Conservation (phyloP, 805 yeast genomes). For the Saturnispora dispora region DNA sequence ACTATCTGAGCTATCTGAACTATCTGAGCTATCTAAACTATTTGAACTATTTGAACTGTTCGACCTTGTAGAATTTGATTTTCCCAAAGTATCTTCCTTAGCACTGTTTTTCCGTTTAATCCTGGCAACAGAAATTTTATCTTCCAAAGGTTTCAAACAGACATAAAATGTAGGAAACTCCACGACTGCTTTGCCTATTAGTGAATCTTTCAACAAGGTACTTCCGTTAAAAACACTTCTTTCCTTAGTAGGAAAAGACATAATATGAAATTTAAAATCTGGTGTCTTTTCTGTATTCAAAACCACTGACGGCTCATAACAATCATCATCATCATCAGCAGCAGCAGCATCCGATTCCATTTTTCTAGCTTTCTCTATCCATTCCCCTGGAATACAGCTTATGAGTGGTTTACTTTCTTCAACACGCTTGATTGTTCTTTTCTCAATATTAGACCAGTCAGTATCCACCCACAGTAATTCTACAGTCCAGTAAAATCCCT, state of each 20-base stretch:
- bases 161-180: constrained; percentile 71
- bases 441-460: constrained; percentile 12
- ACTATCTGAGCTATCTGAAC: constrained; percentile 1
- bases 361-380: constrained; percentile 27
- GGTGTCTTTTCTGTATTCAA: background rate
- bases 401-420: constrained; percentile 30
- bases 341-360: constrained; percentile 15
- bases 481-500: constrained; percentile 63
- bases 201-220: constrained; percentile 35
- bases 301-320: background rate
- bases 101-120: too few relatives aligned
- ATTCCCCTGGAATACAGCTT: constrained; percentile 33
- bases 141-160: constrained; percentile 16
- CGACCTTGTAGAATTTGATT: background rate
- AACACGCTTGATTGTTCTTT: constrained; percentile 30
- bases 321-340: constrained; percentile 2
- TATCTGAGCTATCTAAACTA: background rate
- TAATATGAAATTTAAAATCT: constrained; percentile 3
- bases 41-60: background rate
- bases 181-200: constrained; percentile 52
- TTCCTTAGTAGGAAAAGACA: constrained; percentile 6
- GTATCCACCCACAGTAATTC: constrained; percentile 50
- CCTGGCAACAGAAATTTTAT: constrained; percentile 11
- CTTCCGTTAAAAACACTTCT: constrained; percentile 16
- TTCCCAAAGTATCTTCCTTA: too few relatives aligned